These are phyloP conservation scores for Aspergillus arachidicola DNA, from an alignment of 2,329 filamentous ascomycete species.

Conservation along the genomic window DNA sequence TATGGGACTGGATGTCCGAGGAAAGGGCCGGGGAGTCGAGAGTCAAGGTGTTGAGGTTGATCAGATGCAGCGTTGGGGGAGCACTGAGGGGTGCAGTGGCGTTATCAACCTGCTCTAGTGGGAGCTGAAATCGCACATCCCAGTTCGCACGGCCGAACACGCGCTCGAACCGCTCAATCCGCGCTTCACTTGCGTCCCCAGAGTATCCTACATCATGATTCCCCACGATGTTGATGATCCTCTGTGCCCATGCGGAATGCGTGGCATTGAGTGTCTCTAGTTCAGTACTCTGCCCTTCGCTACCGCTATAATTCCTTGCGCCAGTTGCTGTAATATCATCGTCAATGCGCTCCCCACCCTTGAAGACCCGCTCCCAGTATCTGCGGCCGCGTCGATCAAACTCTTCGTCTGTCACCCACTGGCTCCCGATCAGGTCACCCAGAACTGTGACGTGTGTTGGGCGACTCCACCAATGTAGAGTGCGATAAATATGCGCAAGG, in stretches of 20 bases:
- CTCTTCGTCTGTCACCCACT: conserved; percentile 88
- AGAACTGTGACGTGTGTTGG: conserved; percentile 89
- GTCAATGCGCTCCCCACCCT: conserved; percentile 64
- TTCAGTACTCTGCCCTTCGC: conserved; percentile 26
- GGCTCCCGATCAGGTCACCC: conserved; percentile 88
- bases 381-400: conserved; percentile 72
- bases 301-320: conserved; percentile 43
- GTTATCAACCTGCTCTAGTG: conserved; percentile 24
- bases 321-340: conserved; percentile 45
- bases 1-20: conserved; percentile 69
- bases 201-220: conserved; percentile 98
- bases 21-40: conserved; percentile 80
- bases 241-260: conserved; percentile 65
- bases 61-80: conserved; percentile 70
- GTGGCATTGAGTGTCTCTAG: conserved; percentile 32
- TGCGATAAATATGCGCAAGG: conserved; percentile 87
- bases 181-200: conserved; percentile 78
- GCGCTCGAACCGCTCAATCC: conserved; percentile 78
- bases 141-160: conserved; percentile 89
- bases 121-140: conserved; percentile 74
- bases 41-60: conserved; percentile 91
- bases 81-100: neutral
- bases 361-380: conserved; percentile 81
- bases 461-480: conserved; percentile 76
- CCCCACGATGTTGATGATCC: conserved; percentile 85